These are phyloP conservation scores for Lepiota brunneoincarnata DNA, from an alignment of 768 basidiomycete species.

Conservation along the genomic window DNA sequence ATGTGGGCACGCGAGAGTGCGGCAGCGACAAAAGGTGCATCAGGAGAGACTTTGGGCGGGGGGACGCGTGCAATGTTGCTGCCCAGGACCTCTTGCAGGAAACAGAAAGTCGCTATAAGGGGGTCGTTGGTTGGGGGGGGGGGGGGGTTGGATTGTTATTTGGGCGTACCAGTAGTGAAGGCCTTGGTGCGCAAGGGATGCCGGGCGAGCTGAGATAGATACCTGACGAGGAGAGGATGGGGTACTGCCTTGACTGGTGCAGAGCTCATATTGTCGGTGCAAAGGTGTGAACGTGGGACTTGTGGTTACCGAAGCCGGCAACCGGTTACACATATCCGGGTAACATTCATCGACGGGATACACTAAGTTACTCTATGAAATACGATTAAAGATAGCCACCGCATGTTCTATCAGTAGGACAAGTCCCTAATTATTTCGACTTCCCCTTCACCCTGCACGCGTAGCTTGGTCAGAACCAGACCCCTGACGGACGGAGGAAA, in stretches of 20 bases:
- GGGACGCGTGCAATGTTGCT: conserved; percentile 67
- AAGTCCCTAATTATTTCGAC: not conserved
- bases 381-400: conserved; percentile 19
- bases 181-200: conserved; percentile 82
- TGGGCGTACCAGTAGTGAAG: conserved; percentile 59
- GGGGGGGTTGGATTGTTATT: not conserved
- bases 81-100: conserved; percentile 80
- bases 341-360: conserved; percentile 7
- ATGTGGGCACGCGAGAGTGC: conserved; percentile 56
- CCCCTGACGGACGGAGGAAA: not conserved
- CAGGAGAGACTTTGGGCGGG: conserved; percentile 40
- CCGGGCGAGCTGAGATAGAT: conserved; percentile 62
- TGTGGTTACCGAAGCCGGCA: conserved; percentile 7
- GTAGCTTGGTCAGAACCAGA: not conserved
- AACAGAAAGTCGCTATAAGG: conserved; percentile 48
- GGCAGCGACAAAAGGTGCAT: conserved; percentile 52
- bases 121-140: conserved; percentile 7
- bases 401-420: conserved; percentile 8
- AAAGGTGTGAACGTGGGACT: not conserved
- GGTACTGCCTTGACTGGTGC: conserved; percentile 22
- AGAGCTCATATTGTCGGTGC: conserved; percentile 38
- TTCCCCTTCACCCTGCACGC: conserved; percentile 20
- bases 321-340: conserved; percentile 8
- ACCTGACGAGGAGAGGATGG: conserved; percentile 60
- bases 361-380: conserved; percentile 25